phyloP scores from a whole-genome alignment of 352 stramenopile genomes.

The Pythium folliculosum region DNA sequence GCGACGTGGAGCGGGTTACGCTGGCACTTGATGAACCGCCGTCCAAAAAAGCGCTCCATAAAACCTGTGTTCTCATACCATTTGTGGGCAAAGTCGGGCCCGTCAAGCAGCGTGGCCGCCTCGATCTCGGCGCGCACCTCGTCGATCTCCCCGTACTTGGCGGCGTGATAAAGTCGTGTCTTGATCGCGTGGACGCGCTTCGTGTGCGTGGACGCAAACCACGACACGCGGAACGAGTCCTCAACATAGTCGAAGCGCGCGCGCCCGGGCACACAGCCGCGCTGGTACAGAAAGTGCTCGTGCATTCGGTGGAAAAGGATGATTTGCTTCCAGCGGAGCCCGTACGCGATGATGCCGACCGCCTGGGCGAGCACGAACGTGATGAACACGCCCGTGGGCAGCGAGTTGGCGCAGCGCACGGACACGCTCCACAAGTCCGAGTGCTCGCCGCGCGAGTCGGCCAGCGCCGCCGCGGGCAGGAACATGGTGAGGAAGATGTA shows the following conservation, averaged over 20 bases:
- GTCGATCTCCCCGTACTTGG: constrained; percentile 63
- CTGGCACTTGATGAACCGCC: constrained; percentile 42
- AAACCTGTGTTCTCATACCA: constrained; percentile 56
- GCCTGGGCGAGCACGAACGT: constrained; percentile 51
- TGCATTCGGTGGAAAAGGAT: constrained; percentile 79
- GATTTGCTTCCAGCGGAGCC: constrained; percentile 77
- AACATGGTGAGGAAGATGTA: constrained; percentile 56
- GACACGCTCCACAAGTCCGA: constrained; percentile 39
- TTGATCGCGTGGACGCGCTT: constrained; percentile 56
- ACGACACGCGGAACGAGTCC: constrained; percentile 41
- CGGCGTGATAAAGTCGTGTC: constrained; percentile 56
- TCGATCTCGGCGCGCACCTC: constrained; percentile 48
- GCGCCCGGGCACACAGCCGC: constrained; percentile 53
- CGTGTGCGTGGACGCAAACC: constrained; percentile 42
- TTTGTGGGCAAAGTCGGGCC: constrained; percentile 57
- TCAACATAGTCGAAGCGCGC: constrained; percentile 73
- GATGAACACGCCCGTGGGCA: constrained; percentile 31
- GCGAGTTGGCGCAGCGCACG: constrained; percentile 37
- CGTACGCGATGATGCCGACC: constrained; percentile 57
- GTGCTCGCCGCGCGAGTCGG: constrained; percentile 24
- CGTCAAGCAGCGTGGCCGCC: constrained; percentile 54
- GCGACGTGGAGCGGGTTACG: constrained; percentile 80
- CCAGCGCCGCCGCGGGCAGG: constrained; percentile 20
- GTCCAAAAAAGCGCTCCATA: constrained; percentile 23
- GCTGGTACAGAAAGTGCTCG: constrained; percentile 76